phyloP scores from a whole-genome alignment of 225 moss, liverwort and hornwort species.

The Pleurozium schreberi region DNA sequence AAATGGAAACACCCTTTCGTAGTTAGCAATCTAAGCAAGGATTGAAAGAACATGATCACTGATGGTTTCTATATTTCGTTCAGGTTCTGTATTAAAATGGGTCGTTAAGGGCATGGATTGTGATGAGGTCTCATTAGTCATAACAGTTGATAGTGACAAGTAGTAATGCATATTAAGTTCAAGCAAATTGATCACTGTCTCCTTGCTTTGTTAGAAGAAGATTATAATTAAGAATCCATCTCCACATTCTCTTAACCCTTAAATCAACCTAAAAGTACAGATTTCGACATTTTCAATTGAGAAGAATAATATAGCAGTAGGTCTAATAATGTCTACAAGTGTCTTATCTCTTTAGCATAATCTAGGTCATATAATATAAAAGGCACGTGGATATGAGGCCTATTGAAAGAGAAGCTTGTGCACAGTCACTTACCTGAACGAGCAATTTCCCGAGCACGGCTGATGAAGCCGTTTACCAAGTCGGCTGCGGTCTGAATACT shows the following conservation, averaged over 20 bases:
- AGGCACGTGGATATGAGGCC: background rate
- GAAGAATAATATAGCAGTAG: background rate
- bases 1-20: background rate
- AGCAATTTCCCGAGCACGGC: slow-evolving; percentile 37
- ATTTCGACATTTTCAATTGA: background rate
- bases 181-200: background rate
- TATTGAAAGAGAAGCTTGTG: background rate
- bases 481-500: slow-evolving; percentile 22
- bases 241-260: background rate
- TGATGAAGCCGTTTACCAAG: slow-evolving; percentile 28
- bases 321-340: background rate
- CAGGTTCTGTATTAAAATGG: background rate
- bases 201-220: background rate
- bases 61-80: background rate
- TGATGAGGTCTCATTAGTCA: background rate
- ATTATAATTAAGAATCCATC: background rate
- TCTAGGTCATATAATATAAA: background rate
- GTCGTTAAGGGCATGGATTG: background rate
- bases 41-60: background rate
- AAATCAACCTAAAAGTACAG: background rate
- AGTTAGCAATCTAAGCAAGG: background rate
- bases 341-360: background rate
- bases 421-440: slow-evolving; percentile 13
- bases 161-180: background rate
- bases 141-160: background rate